Evolutionary conservation across 768 basidiomycete species (phyloP), one percentile per base, ranked within the genome.

Genomic region (Boletus rubropictus): DNA sequence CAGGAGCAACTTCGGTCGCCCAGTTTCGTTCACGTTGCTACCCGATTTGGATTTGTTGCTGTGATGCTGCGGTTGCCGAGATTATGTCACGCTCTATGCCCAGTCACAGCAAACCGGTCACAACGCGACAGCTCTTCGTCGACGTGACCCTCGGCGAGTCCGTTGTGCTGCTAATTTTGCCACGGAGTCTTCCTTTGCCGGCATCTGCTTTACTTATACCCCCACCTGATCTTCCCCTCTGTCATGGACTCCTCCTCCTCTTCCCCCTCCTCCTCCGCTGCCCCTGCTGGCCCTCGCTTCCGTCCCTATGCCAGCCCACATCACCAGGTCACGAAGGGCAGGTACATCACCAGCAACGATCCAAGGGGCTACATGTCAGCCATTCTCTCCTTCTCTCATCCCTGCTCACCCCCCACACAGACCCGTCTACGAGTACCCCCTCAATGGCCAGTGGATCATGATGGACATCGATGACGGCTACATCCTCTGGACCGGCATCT

Each of bases 391-490:
- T 14, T 34, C 14, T 11, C 33, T 14, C 18, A 32, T 29, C 39
- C n/a, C 1, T 1, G 29, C 53, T 53, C 55, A 53, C 42, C 39
- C 12, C n/a, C 21, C n/a, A 37, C 21, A 25, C 56, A 75, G 89
- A 45, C 88, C 89, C 11, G 90, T 93, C 10, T 92, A 87, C 59
- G 90, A 93, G 63, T 93, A 91, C 58, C 88, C 87, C 2, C 73
- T 93, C 46, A 89, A 89, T 52, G 86, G 84, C 18, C 89, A 92
- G 60, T 90, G 89, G 86, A 88, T 93, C 59, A 92, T 93, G 90
- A 89, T 92, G 80, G 90, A 93, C 70, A 86, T 89, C 60, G 90
- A 93, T 63, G 89, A 91, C 62, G 90, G 90, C 3, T 92, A 89
- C 63, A 84, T 93, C 48, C 72, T 91, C 15, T 93, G 90, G 89